Conservation (phyloP, 2,329 filamentous ascomycete species). For the Furcasterigmium sp. region DNA sequence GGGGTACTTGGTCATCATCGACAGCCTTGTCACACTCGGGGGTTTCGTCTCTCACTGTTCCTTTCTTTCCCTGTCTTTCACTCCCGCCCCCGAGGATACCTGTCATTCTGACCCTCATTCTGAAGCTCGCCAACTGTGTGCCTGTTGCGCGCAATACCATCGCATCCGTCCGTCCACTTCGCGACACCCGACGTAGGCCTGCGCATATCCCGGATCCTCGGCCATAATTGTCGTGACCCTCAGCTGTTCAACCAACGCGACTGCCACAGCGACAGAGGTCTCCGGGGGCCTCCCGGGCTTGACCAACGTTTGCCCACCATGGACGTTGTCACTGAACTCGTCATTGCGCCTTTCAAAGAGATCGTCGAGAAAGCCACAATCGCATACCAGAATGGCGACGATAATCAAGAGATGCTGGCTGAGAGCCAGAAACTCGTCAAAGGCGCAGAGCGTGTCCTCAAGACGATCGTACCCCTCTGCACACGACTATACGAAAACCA, state of each 20-base stretch:
- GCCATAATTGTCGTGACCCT: too few relatives aligned
- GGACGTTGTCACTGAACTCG: slow-evolving; percentile 36
- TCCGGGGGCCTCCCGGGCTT: background rate
- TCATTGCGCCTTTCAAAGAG: slow-evolving; percentile 46
- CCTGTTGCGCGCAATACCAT: too few relatives aligned
- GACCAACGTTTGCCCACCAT: slow-evolving; percentile 17
- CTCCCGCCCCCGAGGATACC: background rate
- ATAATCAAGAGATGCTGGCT: slow-evolving; percentile 41
- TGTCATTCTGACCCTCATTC: background rate
- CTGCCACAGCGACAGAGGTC: too few relatives aligned
- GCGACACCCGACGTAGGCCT: too few relatives aligned
- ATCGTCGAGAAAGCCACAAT: slow-evolving; percentile 45
- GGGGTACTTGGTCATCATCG: too few relatives aligned
- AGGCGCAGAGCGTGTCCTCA: slow-evolving; percentile 43
- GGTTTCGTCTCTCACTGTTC: background rate
- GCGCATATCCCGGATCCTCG: too few relatives aligned
- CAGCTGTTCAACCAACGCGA: background rate
- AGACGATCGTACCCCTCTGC: slow-evolving; percentile 46
- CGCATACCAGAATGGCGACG: slow-evolving; percentile 41
- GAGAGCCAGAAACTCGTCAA: slow-evolving; percentile 41
- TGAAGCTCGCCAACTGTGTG: too few relatives aligned
- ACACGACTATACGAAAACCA: slow-evolving; percentile 43
- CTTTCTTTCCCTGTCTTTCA: background rate
- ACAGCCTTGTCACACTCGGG: background rate
- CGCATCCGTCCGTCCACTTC: too few relatives aligned